Conservation (phyloP, 257 asterid genomes). For the Rauvolfia tetraphylla region DNA sequence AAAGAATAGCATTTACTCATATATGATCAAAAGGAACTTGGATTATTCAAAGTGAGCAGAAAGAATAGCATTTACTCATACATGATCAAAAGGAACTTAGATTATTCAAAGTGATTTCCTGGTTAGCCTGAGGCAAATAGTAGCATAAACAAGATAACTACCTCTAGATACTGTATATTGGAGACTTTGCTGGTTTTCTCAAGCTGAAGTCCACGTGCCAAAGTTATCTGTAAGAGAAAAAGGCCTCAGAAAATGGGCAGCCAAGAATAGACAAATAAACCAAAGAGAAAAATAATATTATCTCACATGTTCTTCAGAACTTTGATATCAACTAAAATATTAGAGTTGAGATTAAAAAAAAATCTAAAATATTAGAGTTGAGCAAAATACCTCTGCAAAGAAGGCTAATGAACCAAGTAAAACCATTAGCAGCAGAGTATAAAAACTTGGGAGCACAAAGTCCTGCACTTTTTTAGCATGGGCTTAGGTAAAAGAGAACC, state of each 20-base stretch:
- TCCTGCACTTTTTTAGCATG: slow-evolving; percentile 19
- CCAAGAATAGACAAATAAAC: not conserved
- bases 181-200: slow-evolving; percentile 39
- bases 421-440: slow-evolving; percentile 29
- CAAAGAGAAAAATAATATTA: not conserved
- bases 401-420: slow-evolving; percentile 36
- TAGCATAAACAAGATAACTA: slow-evolving; percentile 4
- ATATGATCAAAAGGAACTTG: not conserved
- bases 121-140: not conserved
- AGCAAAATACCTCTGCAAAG: slow-evolving; percentile 37
- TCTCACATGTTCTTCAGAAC: not conserved
- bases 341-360: slow-evolving; percentile 2
- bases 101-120: not conserved
- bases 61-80: not conserved
- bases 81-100: not conserved
- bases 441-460: slow-evolving; percentile 32
- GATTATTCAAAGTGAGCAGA: not conserved
- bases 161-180: slow-evolving; percentile 39
- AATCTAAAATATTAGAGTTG: no score
- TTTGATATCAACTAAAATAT: not conserved
- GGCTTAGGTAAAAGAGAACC: slow-evolving; percentile 5
- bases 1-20: not conserved
- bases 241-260: not conserved
- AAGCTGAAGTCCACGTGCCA: slow-evolving; percentile 46
- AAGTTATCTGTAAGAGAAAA: slow-evolving; percentile 25